These are phyloP conservation scores for Ramaria sp. DNA, from an alignment of 768 basidiomycete species.

Conservation along the genomic window DNA sequence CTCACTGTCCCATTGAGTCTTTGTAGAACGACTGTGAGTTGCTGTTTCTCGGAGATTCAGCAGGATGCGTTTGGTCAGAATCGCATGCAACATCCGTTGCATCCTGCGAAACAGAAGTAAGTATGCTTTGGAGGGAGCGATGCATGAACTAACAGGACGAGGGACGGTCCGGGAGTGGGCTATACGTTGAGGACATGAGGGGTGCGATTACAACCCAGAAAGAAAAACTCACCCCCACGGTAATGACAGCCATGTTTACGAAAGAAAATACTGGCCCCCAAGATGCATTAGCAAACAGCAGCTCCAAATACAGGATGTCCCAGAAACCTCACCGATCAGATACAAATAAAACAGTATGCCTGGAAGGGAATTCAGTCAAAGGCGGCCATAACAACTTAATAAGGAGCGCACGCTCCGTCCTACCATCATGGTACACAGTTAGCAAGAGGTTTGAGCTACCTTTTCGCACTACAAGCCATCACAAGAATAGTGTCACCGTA, in stretches of 20 bases:
- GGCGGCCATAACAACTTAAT: background rate
- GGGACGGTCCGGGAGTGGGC: background rate
- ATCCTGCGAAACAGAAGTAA: background rate
- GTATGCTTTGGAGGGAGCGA: background rate
- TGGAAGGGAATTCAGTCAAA: background rate
- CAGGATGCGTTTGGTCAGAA: slow-evolving; percentile 1
- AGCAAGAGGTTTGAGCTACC: background rate
- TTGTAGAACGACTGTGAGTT: background rate
- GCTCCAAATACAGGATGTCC: no score
- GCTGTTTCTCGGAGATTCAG: slow-evolving; percentile 1
- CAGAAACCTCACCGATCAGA: background rate
- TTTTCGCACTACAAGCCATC: background rate
- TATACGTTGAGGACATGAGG: background rate
- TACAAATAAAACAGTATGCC: background rate
- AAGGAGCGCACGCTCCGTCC: background rate
- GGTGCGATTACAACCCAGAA: background rate
- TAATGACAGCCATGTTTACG: background rate
- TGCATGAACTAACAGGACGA: background rate
- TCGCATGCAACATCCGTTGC: slow-evolving; percentile 5
- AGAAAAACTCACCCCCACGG: background rate
- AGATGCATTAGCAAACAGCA: no score
- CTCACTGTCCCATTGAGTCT: no score
- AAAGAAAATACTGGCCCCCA: background rate
- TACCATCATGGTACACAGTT: background rate
- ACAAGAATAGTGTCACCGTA: no score